A percentile compares a stretch with the other conserved stretches of the same genome.
Conservation (phyloP, 768 basidiomycete genomes). For the Tylopilus sp. region DNA sequence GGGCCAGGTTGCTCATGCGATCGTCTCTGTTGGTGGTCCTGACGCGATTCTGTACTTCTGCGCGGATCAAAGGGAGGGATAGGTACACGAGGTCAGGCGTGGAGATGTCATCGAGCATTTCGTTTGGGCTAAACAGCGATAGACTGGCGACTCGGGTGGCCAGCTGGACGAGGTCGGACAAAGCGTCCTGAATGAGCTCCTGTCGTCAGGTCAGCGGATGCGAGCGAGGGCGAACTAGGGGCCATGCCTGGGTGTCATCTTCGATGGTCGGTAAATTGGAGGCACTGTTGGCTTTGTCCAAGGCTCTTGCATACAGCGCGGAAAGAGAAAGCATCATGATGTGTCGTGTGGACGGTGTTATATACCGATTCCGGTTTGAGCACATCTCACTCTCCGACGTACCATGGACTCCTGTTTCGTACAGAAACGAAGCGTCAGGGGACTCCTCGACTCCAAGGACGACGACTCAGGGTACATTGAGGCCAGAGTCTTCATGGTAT, state of each 20-base stretch:
- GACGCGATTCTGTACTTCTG: slow-evolving; percentile 62
- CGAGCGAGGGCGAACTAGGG: neutral
- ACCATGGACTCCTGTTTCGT: slow-evolving; percentile 18
- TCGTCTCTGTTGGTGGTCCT: slow-evolving; percentile 53
- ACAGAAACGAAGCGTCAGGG: slow-evolving; percentile 29
- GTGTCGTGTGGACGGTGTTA: slow-evolving; percentile 1
- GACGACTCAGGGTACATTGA: slow-evolving; percentile 39
- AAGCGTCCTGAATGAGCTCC: slow-evolving; percentile 55
- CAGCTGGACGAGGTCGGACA: slow-evolving; percentile 54
- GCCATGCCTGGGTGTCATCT: slow-evolving; percentile 44
- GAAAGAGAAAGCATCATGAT: slow-evolving; percentile 32
- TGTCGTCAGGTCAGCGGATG: slow-evolving; percentile 28
- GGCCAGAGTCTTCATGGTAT: slow-evolving; percentile 44
- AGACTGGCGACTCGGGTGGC: slow-evolving; percentile 54
- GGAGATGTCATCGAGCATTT: slow-evolving; percentile 76
- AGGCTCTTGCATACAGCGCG: slow-evolving; percentile 38
- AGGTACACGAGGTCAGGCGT: slow-evolving; percentile 76
- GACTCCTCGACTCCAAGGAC: slow-evolving; percentile 29
- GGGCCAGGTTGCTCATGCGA: slow-evolving; percentile 51
- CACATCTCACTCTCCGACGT: no score
- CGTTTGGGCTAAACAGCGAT: slow-evolving; percentile 80
- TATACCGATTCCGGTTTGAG: slow-evolving; percentile 2
- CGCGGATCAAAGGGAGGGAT: slow-evolving; percentile 61
- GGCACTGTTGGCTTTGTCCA: slow-evolving; percentile 38
- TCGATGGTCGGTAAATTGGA: slow-evolving; percentile 38